Evolutionary conservation across 257 asterid species (phyloP).

Genomic region (Agastache rugosa): DNA sequence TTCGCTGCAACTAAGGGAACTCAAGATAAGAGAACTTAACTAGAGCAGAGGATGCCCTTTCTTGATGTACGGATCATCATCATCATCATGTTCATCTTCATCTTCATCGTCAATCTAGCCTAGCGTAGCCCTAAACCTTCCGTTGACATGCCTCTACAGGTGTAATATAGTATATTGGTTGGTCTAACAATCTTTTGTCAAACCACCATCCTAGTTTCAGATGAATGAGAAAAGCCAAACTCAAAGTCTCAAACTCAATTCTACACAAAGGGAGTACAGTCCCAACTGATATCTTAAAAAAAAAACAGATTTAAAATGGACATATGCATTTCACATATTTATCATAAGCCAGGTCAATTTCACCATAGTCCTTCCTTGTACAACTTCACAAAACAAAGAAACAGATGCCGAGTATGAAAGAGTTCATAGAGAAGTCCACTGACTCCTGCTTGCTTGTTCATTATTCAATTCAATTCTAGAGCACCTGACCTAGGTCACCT

Average conservation of each 20-base stretch:
- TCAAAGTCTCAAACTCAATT: neutral
- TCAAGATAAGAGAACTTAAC: too few species aligned
- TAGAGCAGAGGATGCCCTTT: too few species aligned
- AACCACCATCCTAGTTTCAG: neutral
- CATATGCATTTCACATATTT: neutral
- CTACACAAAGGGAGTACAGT: neutral
- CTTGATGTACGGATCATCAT: too few species aligned
- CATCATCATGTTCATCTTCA: too few species aligned
- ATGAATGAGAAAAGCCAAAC: neutral
- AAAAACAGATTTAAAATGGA: neutral
- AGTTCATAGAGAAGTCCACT: neutral
- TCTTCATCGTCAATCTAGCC: too few species aligned
- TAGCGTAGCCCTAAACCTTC: too few species aligned
- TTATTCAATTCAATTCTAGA: neutral
- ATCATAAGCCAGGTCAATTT: neutral
- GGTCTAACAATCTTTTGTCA: too few species aligned
- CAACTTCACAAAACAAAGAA: neutral
- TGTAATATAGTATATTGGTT: too few species aligned
- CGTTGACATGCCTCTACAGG: neutral
- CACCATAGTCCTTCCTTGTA: neutral
- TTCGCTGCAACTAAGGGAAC: too few species aligned
- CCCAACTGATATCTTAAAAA: neutral
- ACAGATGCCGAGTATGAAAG: neutral
- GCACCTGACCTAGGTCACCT: neutral
- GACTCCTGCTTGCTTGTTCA: neutral